Conservation (phyloP, 2,329 filamentous ascomycete species). For the Fusarium secorum region DNA sequence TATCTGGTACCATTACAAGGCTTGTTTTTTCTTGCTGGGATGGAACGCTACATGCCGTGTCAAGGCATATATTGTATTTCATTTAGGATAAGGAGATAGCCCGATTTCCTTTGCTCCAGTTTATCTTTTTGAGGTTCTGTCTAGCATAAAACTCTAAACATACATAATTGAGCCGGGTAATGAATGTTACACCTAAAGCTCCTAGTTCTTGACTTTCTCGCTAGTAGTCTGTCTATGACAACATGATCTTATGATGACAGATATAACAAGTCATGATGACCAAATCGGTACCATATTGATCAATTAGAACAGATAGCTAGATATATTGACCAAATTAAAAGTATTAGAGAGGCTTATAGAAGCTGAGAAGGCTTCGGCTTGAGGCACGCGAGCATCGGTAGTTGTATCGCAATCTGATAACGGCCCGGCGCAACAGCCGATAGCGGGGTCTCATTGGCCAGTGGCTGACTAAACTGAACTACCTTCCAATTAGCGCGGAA, state of each 20-base stretch:
- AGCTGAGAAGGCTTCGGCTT: not conserved
- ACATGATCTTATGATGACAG: not conserved
- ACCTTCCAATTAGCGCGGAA: conserved; percentile 1
- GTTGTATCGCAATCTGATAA: conserved; percentile 36
- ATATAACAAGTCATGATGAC: not conserved
- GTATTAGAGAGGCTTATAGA: not conserved
- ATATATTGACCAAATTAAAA: not conserved
- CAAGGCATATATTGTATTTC: too few species aligned
- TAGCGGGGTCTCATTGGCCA: conserved; percentile 14
- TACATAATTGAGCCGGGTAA: not conserved
- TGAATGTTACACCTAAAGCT: not conserved
- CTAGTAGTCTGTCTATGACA: not conserved
- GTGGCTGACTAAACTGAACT: conserved; percentile 17
- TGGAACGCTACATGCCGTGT: too few species aligned
- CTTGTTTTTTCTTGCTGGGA: fast-evolving
- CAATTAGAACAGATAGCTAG: not conserved
- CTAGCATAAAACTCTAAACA: not conserved
- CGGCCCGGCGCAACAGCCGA: conserved; percentile 8
- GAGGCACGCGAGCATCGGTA: conserved; percentile 30
- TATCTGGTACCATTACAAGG: not conserved
- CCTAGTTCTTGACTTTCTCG: not conserved
- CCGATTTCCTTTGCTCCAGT: not conserved
- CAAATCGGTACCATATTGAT: not conserved
- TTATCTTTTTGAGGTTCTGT: not conserved
- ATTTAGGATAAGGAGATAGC: too few species aligned